Evolutionary conservation across 2,329 filamentous ascomycete species (phyloP).

Genomic region (Calonectria leucothoes): DNA sequence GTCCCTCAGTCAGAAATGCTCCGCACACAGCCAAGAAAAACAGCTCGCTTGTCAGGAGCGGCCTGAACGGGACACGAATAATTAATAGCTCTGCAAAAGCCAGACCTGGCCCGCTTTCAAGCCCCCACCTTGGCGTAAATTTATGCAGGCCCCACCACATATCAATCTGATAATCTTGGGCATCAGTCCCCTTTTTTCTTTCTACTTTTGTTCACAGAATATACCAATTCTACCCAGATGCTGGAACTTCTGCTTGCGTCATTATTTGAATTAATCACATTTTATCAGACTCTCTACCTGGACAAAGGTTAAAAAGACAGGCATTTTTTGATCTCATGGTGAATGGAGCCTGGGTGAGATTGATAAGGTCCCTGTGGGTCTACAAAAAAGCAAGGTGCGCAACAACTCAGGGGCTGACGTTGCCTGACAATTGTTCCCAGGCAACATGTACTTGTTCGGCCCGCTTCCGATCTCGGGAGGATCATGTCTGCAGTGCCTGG

Average conservation of each 20-base stretch:
- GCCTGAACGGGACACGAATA: background rate
- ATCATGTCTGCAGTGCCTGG: background rate
- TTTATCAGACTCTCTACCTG: background rate
- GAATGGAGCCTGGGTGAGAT: background rate
- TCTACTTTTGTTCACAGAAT: too few species aligned
- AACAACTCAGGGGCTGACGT: background rate
- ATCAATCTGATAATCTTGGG: constrained; percentile 7
- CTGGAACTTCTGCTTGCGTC: background rate
- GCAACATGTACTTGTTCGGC: background rate
- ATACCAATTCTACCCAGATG: background rate
- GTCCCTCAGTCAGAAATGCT: too few species aligned
- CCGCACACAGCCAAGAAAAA: background rate
- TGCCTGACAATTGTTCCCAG: background rate
- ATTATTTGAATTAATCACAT: background rate
- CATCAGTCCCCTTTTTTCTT: background rate
- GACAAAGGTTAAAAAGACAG: background rate
- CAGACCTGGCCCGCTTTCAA: background rate
- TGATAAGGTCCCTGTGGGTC: background rate
- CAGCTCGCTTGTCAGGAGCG: background rate
- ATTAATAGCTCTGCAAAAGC: background rate
- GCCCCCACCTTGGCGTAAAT: background rate
- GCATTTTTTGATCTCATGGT: background rate
- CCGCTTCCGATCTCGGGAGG: background rate
- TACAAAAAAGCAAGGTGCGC: background rate
- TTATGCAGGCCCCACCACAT: background rate